phyloP scores from a whole-genome alignment of 1,284 basidiomycete species.

The Volvariella surrecta region DNA sequence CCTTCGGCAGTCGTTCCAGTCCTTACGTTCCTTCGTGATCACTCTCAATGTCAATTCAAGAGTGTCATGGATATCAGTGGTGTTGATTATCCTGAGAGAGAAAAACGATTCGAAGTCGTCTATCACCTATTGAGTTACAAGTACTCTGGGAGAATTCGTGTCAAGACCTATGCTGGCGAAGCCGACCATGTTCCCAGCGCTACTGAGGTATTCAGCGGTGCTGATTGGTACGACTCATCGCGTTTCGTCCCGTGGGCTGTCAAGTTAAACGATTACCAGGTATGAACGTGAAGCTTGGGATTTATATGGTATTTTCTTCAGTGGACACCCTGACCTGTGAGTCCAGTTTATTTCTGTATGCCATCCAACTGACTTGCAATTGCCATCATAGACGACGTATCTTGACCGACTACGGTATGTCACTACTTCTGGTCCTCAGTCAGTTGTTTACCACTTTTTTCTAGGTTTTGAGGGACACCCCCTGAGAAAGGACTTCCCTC shows the following conservation, averaged over 20 bases:
- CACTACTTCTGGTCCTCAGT: conserved; percentile 4
- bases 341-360: conserved; percentile 18
- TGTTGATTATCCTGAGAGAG: conserved; percentile 90
- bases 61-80: conserved; percentile 89
- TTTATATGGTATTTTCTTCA: conserved; percentile 96
- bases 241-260: not conserved
- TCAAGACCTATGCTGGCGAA: conserved; percentile 98
- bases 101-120: conserved; percentile 95
- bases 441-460: conserved; percentile 9
- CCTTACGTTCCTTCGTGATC: conserved; percentile 92
- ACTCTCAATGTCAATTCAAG: conserved; percentile 95
- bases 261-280: conserved; percentile 35
- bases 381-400: conserved; percentile 72
- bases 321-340: conserved; percentile 92
- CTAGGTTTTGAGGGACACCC: conserved; percentile 97
- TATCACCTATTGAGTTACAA: conserved; percentile 90
- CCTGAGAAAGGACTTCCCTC: conserved; percentile 94
- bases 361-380: conserved; percentile 3
- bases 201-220: conserved; percentile 76
- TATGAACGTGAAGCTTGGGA: conserved; percentile 99
- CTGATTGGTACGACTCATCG: conserved; percentile 75
- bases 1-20: conserved; percentile 82
- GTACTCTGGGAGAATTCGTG: conserved; percentile 76
- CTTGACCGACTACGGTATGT: conserved; percentile 91
- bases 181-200: conserved; percentile 90